Conservation (phyloP, 352 stramenopile species). For the Phytopythium helicoides region DNA sequence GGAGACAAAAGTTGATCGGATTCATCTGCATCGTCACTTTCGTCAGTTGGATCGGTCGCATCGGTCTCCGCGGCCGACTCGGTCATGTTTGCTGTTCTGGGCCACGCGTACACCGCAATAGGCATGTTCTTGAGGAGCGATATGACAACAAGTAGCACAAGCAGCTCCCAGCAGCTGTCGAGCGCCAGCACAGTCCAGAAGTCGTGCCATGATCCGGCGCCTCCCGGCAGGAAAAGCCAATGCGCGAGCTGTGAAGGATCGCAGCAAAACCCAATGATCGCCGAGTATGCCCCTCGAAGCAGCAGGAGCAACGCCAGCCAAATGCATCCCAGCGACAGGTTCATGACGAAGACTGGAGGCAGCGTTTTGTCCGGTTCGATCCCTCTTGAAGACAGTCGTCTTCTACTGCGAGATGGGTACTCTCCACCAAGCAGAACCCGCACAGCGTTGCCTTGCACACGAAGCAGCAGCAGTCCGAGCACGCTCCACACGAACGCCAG, state of each 20-base stretch:
- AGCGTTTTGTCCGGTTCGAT: conserved; percentile 1
- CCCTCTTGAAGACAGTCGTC: not conserved
- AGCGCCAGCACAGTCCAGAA: conserved; percentile 2
- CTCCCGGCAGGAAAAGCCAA: conserved; percentile 4
- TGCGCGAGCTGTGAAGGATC: not conserved
- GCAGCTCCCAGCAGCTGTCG: conserved; percentile 6
- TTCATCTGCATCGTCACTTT: conserved; percentile 6
- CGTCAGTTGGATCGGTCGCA: not conserved
- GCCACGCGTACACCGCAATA: conserved; percentile 5
- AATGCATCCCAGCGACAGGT: not conserved
- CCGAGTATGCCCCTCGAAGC: conserved; percentile 2
- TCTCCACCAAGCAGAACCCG: conserved; percentile 18
- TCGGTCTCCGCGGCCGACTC: conserved; percentile 4
- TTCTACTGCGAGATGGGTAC: conserved; percentile 3
- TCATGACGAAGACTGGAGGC: conserved; percentile 1
- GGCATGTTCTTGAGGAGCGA: conserved; percentile 6
- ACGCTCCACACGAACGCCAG: conserved; percentile 19
- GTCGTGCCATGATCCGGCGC: not conserved
- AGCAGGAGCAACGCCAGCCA: conserved; percentile 4
- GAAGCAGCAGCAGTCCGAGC: conserved; percentile 21
- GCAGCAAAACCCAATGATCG: not conserved
- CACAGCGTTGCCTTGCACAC: conserved; percentile 15
- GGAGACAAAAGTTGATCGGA: not conserved
- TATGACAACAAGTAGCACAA: not conserved
- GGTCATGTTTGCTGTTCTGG: not conserved